A percentile compares a stretch with the other conserved stretches of the same genome.
Conservation (phyloP, 441 rosid species). For the Aquilaria agallochum region DNA sequence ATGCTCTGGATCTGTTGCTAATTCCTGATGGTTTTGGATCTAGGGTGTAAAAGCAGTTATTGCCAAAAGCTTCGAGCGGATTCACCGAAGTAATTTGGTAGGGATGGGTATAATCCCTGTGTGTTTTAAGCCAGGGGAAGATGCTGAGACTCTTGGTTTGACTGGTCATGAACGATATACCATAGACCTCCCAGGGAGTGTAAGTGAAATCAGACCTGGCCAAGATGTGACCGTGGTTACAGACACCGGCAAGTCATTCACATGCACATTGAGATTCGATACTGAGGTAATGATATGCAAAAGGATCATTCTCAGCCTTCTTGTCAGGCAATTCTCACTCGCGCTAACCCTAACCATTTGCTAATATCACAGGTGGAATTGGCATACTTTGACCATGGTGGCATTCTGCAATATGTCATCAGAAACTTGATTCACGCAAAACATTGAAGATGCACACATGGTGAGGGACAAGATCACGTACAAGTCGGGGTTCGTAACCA, state of each 20-base stretch:
- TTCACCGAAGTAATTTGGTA: slow-evolving; percentile 88
- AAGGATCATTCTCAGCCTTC: background rate
- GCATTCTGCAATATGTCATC: slow-evolving; percentile 83
- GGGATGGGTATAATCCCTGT: slow-evolving; percentile 90
- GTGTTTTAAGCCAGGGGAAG: slow-evolving; percentile 83
- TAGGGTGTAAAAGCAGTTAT: slow-evolving; percentile 96
- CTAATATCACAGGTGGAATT: slow-evolving; percentile 60
- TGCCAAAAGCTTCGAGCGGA: slow-evolving; percentile 88
- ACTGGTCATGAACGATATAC: slow-evolving; percentile 77
- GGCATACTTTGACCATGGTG: slow-evolving; percentile 86
- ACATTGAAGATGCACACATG: slow-evolving; percentile 21
- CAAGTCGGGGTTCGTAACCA: too few relatives aligned
- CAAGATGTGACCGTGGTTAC: slow-evolving; percentile 72
- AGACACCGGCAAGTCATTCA: slow-evolving; percentile 73
- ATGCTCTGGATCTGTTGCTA: background rate
- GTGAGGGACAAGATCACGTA: too few relatives aligned
- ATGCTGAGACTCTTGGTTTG: slow-evolving; percentile 78
- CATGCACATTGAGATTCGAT: slow-evolving; percentile 67
- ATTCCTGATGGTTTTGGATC: background rate
- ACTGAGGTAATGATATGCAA: slow-evolving; percentile 58
- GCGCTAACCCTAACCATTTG: background rate
- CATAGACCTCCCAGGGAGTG: slow-evolving; percentile 64
- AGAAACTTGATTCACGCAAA: slow-evolving; percentile 61
- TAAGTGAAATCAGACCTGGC: slow-evolving; percentile 75
- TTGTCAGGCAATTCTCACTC: background rate